Conservation (phyloP, 768 basidiomycete genomes). For the Lenzites betulinus region DNA sequence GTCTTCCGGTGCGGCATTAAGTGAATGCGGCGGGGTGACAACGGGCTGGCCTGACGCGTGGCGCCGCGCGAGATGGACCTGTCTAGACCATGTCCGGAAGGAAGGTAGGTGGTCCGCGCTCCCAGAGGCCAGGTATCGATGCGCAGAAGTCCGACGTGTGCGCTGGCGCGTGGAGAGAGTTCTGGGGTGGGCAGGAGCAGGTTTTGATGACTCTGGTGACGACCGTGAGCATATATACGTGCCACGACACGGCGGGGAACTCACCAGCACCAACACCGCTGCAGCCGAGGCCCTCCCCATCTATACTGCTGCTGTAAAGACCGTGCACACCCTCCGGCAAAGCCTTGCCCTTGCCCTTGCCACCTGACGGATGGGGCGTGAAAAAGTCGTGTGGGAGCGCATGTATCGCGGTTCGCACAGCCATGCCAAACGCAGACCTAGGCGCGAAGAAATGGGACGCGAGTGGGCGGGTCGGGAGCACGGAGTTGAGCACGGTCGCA, state of each 20-base stretch:
- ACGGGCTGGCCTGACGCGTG: conserved; percentile 32
- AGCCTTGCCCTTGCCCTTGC: conserved; percentile 50
- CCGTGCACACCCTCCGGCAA: conserved; percentile 18
- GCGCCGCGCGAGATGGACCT: conserved; percentile 24
- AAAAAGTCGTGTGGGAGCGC: conserved; percentile 52
- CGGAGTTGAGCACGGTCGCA: conserved; percentile 51
- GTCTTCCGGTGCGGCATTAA: not conserved
- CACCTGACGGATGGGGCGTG: conserved; percentile 51
- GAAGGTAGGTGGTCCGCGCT: conserved; percentile 19
- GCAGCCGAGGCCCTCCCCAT: not conserved
- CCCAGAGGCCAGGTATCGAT: conserved; percentile 16
- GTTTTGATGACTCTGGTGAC: not conserved
- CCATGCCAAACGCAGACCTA: conserved; percentile 32
- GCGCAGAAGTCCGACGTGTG: conserved; percentile 21
- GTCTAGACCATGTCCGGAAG: conserved; percentile 13
- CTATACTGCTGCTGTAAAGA: conserved; percentile 4
- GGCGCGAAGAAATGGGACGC: conserved; percentile 31
- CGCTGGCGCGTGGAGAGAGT: conserved; percentile 18
- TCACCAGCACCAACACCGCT: conserved; percentile 1
- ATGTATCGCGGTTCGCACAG: conserved; percentile 34
- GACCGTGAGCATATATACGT: not conserved
- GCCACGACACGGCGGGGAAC: not conserved
- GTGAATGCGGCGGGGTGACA: not conserved
- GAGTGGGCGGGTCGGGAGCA: conserved; percentile 38
- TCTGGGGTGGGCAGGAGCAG: not conserved